Evolutionary conservation across 345 rosid species (phyloP), one percentile per base, ranked within the genome.

Genomic region (Salix brachista): DNA sequence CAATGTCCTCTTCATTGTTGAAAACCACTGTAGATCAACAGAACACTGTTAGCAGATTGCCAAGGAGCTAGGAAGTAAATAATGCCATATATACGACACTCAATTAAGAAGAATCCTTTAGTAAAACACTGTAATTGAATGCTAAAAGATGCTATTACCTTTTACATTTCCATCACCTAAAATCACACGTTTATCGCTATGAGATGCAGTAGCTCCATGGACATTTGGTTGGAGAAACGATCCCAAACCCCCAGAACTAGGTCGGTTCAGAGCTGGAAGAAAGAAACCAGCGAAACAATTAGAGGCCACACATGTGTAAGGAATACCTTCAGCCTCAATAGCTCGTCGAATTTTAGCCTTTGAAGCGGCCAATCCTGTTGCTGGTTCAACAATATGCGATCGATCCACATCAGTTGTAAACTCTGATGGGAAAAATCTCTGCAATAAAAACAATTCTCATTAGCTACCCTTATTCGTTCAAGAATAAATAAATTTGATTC

Each of bases 341-440:
- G 78, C 79, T 58, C 92, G 85, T 37, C 96, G 90, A 42, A 84
- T 85, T 68, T 83, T 77, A 36, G 76, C 85, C 83, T 91, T 91
- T 36, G 28, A 23, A 3, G 23, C 76, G 46, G 86, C 87, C 36
- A 80, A 58, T 5, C 86, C 66, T 81, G 78, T 88, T 3, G 87
- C 91, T 5, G 91, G 91, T 83, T 88, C 96, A 37, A 86, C 89
- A 8, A 90, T 88, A 36, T 78, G 77, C 4, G 75, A 76, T 23
- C 81, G 76, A 81, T 90, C 96, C 34, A 82, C 87, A 46, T 91
- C 94, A 28, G 44, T 83, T 30, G 92, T 91, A 76, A 89, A 91
- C 80, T 91, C 92, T 3, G 96, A 89, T 50, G 96, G 93, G 12
- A 88, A 83, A 79, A 90, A 91, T 62, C 94, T 88, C 92, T 89